Percentiles rank a stretch among this genome's conserved stretches.
phyloP scores from a whole-genome alignment of 2,329 filamentous ascomycete genomes.

The Xylariaceae sp. region DNA sequence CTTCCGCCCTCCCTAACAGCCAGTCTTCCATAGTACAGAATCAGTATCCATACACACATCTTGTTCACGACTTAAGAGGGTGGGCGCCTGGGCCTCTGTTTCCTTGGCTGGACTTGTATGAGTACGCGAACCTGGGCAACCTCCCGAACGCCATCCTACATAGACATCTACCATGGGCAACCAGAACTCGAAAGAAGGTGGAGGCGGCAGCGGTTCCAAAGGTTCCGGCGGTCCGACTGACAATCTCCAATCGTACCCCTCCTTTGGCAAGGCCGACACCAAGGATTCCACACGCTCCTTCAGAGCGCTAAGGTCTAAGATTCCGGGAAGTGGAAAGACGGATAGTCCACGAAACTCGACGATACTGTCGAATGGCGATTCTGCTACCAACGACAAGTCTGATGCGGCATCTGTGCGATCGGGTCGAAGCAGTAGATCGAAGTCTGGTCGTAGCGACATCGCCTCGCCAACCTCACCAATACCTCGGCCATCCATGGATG shows the following conservation, averaged over 20 bases:
- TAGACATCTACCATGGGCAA: slow-evolving; percentile 63
- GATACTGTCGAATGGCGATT: slow-evolving; percentile 61
- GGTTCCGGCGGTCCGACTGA: slow-evolving; percentile 28
- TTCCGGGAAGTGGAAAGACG: slow-evolving; percentile 67
- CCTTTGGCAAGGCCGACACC: slow-evolving; percentile 88
- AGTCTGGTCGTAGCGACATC: slow-evolving; percentile 47
- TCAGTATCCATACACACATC: slow-evolving; percentile 4
- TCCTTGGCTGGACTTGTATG: slow-evolving; percentile 19
- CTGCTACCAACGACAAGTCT: slow-evolving; percentile 54
- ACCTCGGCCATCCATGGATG: slow-evolving; percentile 40
- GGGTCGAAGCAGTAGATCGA: slow-evolving; percentile 57
- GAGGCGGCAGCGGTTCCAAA: slow-evolving; percentile 50
- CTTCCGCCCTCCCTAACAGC: slow-evolving; percentile 52
- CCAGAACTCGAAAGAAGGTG: slow-evolving; percentile 63
- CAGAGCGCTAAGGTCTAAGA: slow-evolving; percentile 83
- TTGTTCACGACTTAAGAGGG: slow-evolving; percentile 16
- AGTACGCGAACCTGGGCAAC: slow-evolving; percentile 13
- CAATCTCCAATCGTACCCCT: slow-evolving; percentile 80
- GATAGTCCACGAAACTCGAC: slow-evolving; percentile 81
- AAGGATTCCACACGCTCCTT: slow-evolving; percentile 89
- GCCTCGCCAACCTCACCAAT: slow-evolving; percentile 39
- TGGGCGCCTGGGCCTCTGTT: slow-evolving; percentile 24
- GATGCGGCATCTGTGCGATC: slow-evolving; percentile 77
- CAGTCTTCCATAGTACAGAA: slow-evolving; percentile 14
- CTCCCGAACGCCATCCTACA: not conserved